A percentile compares a stretch with the other conserved stretches of the same genome.
Conservation (phyloP, 2,329 filamentous ascomycete genomes). For the Phoma herbarum region DNA sequence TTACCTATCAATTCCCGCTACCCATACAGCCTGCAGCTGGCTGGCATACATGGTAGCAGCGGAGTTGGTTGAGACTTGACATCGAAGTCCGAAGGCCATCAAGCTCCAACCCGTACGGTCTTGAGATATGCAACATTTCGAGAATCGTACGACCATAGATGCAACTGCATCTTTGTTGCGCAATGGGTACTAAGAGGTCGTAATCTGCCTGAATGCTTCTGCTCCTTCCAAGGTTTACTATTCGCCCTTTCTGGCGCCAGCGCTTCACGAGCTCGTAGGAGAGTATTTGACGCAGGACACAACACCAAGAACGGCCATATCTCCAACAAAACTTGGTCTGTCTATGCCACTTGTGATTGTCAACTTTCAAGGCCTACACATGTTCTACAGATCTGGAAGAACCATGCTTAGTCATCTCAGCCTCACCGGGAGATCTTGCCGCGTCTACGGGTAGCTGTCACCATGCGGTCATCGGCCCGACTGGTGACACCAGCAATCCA, state of each 20-base stretch:
- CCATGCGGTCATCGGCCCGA: slow-evolving; percentile 10
- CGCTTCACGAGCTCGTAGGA: not conserved
- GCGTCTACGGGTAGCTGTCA: too few relatives aligned
- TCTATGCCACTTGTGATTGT: not conserved
- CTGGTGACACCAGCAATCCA: not conserved
- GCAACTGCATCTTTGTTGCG: not conserved
- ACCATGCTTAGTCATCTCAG: not conserved
- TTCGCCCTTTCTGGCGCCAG: not conserved
- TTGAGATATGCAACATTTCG: not conserved
- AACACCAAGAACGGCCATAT: not conserved
- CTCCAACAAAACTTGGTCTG: not conserved
- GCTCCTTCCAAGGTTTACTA: not conserved
- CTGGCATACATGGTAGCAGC: not conserved
- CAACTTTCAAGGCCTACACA: not conserved
- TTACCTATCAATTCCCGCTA: not conserved
- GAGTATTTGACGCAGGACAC: not conserved
- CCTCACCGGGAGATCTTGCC: not conserved
- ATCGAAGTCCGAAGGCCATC: not conserved
- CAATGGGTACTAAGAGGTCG: not conserved
- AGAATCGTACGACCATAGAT: too few relatives aligned
- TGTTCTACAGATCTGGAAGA: not conserved
- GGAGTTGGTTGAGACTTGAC: not conserved
- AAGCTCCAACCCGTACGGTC: not conserved
- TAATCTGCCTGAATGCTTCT: not conserved
- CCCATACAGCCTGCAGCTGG: not conserved